Percentiles rank a stretch among this genome's conserved stretches.
Conservation (phyloP, 495 filamentous ascomycete species). For the Oleoguttula mirabilis region DNA sequence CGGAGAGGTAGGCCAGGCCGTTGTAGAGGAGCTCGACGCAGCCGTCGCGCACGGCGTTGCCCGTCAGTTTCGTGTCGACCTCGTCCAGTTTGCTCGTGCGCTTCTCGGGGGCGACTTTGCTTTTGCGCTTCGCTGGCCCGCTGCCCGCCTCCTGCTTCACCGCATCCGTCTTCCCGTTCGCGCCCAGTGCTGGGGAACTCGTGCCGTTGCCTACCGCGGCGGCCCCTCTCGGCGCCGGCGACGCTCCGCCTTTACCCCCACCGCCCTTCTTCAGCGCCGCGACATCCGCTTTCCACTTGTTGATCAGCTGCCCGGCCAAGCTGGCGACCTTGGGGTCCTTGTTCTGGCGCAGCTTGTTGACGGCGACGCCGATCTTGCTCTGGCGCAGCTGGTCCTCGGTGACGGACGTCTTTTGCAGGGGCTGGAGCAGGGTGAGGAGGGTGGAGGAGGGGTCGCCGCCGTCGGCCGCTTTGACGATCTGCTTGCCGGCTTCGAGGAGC, state of each 20-base stretch:
- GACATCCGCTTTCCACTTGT: conserved; percentile 76
- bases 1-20: conserved; percentile 50
- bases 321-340: conserved; percentile 62
- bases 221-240: conserved; percentile 31
- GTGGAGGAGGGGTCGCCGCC: conserved; percentile 51
- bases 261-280: conserved; percentile 18
- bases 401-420: conserved; percentile 67
- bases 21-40: conserved; percentile 90
- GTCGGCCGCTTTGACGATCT: conserved; percentile 62
- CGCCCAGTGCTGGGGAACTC: conserved; percentile 25
- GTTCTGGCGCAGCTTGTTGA: conserved; percentile 71
- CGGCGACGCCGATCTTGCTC: conserved; percentile 81
- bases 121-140: conserved; percentile 36
- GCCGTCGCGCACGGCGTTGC: conserved; percentile 59
- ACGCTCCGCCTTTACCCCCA: conserved; percentile 29
- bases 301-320: conserved; percentile 66
- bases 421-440: conserved; percentile 58
- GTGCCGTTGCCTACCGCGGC: conserved; percentile 15
- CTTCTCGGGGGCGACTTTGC: conserved; percentile 61
- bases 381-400: conserved; percentile 76
- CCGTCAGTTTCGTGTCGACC: conserved; percentile 57
- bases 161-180: conserved; percentile 1
- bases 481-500: conserved; percentile 57
- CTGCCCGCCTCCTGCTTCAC: conserved; percentile 24
- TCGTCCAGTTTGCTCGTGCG: conserved; percentile 69